Conservation (phyloP, 352 stramenopile species). For the Globisporangium takayamanum region DNA sequence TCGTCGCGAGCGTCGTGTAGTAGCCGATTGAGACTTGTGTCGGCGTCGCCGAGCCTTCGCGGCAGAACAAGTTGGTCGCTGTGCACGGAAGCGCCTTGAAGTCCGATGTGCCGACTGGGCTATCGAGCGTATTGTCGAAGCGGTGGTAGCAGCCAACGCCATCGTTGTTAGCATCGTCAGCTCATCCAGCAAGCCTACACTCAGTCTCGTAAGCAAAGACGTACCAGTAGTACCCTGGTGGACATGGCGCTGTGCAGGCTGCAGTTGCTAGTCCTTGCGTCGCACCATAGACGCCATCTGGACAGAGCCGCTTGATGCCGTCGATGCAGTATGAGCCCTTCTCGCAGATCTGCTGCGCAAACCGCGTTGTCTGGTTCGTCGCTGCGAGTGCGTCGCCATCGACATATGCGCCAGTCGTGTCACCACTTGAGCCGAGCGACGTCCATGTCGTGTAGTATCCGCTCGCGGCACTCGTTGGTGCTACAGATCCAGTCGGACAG, state of each 20-base stretch:
- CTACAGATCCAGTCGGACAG: conserved; percentile 40
- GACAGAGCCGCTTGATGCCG: conserved; percentile 50
- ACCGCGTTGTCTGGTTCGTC: conserved; percentile 35
- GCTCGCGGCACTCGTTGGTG: conserved; percentile 24
- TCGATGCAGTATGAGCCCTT: conserved; percentile 44
- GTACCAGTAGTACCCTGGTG: conserved; percentile 62
- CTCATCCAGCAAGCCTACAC: background rate
- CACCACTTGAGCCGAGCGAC: conserved; percentile 9
- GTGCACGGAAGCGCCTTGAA: conserved; percentile 33
- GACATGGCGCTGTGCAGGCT: conserved; percentile 47
- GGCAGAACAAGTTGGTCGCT: conserved; percentile 36
- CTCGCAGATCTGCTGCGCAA: conserved; percentile 41
- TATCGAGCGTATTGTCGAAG: conserved; percentile 4
- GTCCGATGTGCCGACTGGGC: conserved; percentile 35
- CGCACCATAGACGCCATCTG: conserved; percentile 38
- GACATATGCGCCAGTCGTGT: conserved; percentile 34
- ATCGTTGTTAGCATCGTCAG: too few species aligned
- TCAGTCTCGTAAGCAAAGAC: background rate
- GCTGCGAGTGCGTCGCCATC: conserved; percentile 25
- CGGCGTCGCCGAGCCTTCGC: conserved; percentile 27
- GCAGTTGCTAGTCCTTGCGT: conserved; percentile 28
- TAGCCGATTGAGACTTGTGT: conserved; percentile 33
- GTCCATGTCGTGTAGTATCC: conserved; percentile 63
- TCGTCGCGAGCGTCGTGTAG: conserved; percentile 31
- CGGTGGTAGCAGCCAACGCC: background rate